Base-by-base conservation (phyloP, 2,329 filamentous ascomycete species). In the Neurospora sp. region DNA sequence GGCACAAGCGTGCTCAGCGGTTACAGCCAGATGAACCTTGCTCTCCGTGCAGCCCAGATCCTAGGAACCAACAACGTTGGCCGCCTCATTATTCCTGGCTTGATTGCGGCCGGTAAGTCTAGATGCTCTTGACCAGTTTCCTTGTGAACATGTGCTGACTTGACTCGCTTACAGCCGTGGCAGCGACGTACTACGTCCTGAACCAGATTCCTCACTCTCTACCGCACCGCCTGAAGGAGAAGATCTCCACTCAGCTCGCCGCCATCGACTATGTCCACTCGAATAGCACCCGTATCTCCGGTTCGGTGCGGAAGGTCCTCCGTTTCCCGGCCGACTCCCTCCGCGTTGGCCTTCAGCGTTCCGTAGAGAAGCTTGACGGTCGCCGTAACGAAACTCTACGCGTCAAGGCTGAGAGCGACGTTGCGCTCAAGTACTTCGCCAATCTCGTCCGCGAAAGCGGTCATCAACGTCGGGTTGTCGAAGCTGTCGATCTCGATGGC, bases 181-280 rank as follows among this genome's bases (percentile, higher is more conserved):
- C 94, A 68, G 91, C 91, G 58, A 85, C 91, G 3, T 90, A 90
- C 71, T 98, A 97, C 79, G 84, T 97, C 70, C 83, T 99, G 33
- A 89, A 90, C 70, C 92, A 95, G 73, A 96, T 99, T 73, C 96
- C 96, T 23, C 88, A 91, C 69, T 96, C 95, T 0, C 88, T 99
- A 0, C 96, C 96, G 1, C 91, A 90, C 68, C 93, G 93, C 11
- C 87, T 99, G 6, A 91, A 91, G 58, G 86, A 86, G 77, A 98
- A 98, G 82, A 91, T 99, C 71, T 90, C 93, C 2, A 84, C 88
- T 39, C 92, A 93, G 76, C 89, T 99, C 43, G 83, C 87, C 8
- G 87, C 91, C 19, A 89, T 97, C 77, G 96, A 99, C 82, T 99
- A 98, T 78, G 92, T 96, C 1, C 96, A 99, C 80, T 82, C 88